Evolutionary conservation across 805 yeast genomes (phyloP).

Genomic region (Danielia reshetovae): DNA sequence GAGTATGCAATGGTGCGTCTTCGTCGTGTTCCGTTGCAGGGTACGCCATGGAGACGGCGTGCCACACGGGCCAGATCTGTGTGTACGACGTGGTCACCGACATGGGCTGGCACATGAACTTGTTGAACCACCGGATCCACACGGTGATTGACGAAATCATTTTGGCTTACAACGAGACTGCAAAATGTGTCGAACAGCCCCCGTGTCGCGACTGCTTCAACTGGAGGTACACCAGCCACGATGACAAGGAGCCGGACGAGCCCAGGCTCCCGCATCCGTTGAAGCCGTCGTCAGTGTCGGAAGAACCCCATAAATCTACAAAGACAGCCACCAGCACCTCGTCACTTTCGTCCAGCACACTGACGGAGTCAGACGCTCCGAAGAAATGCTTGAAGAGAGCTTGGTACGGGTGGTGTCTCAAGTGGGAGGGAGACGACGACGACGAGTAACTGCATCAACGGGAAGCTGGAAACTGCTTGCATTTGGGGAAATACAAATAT

Average conservation of each 20-base stretch:
- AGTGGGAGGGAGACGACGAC: slow-evolving; percentile 40
- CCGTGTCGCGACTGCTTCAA: slow-evolving; percentile 88
- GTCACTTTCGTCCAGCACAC: slow-evolving; percentile 1
- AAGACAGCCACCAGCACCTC: slow-evolving; percentile 2
- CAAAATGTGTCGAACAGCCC: slow-evolving; percentile 68
- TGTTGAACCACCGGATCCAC: slow-evolving; percentile 85
- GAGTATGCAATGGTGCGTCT: slow-evolving; percentile 92
- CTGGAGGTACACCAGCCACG: slow-evolving; percentile 70
- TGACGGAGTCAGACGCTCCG: slow-evolving; percentile 25
- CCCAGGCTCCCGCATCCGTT: slow-evolving; percentile 38
- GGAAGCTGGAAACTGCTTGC: no score
- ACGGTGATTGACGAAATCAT: slow-evolving; percentile 84
- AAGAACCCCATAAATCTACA: background rate
- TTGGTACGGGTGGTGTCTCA: slow-evolving; percentile 65
- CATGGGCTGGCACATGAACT: slow-evolving; percentile 84
- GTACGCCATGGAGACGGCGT: slow-evolving; percentile 93
- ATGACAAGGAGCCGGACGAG: slow-evolving; percentile 36
- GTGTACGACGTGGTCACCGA: slow-evolving; percentile 87
- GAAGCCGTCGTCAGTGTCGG: slow-evolving; percentile 16
- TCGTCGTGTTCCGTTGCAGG: slow-evolving; percentile 89
- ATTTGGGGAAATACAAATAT: no score
- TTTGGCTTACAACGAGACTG: slow-evolving; percentile 67
- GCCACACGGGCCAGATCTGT: slow-evolving; percentile 88
- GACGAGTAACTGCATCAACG: no score
- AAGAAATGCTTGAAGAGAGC: slow-evolving; percentile 51